Evolutionary conservation across 2,329 filamentous ascomycete genomes (phyloP).

Genomic region (Phaeosphaeria sp.): DNA sequence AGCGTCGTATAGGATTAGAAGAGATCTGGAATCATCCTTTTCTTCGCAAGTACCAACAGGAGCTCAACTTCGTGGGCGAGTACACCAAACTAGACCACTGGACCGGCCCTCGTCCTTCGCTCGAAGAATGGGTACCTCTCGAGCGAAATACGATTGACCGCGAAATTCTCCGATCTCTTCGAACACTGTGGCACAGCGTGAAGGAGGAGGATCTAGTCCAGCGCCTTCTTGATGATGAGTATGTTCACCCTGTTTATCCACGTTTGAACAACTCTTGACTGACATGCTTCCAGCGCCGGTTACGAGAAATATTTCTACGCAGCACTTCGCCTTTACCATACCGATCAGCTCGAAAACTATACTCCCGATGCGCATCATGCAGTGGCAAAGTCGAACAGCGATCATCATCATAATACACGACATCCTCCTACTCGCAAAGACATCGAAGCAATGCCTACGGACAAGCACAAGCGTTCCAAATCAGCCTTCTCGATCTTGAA

Average conservation of each 20-base stretch:
- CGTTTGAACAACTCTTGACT: slow-evolving; percentile 1
- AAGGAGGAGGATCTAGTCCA: slow-evolving; percentile 74
- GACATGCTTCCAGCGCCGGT: slow-evolving; percentile 67
- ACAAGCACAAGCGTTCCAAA: slow-evolving; percentile 53
- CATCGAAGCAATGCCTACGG: slow-evolving; percentile 44
- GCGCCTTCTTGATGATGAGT: slow-evolving; percentile 64
- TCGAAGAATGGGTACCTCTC: slow-evolving; percentile 68
- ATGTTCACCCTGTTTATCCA: slow-evolving; percentile 20
- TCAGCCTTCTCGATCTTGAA: slow-evolving; percentile 66
- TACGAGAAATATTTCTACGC: slow-evolving; percentile 95
- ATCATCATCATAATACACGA: slow-evolving; percentile 69
- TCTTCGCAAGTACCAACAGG: slow-evolving; percentile 78
- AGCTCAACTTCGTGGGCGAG: slow-evolving; percentile 72
- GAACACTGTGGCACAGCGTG: slow-evolving; percentile 89
- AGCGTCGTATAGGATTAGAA: slow-evolving; percentile 77
- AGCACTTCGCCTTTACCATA: slow-evolving; percentile 79
- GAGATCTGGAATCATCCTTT: slow-evolving; percentile 88
- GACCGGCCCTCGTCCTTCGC: slow-evolving; percentile 62
- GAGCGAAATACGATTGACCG: slow-evolving; percentile 74
- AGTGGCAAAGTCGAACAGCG: slow-evolving; percentile 84
- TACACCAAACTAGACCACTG: slow-evolving; percentile 57
- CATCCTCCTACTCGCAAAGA: slow-evolving; percentile 31
- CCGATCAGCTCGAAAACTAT: slow-evolving; percentile 88
- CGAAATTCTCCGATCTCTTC: slow-evolving; percentile 83
- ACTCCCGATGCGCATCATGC: slow-evolving; percentile 66